Conservation (phyloP, 805 yeast species). For the Spencermartinsiella europaea region DNA sequence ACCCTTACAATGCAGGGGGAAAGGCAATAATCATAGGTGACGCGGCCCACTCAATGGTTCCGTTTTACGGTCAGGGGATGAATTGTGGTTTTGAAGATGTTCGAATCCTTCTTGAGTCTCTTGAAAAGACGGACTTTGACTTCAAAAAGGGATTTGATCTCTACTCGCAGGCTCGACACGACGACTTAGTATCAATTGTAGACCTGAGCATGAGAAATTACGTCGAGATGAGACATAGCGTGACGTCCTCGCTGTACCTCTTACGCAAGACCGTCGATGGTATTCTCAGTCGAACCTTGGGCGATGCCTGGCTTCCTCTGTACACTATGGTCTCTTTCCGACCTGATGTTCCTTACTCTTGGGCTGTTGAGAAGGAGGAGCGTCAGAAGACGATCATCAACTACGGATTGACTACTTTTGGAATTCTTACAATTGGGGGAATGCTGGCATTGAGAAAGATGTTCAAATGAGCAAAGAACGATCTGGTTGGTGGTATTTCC, state of each 20-base stretch:
- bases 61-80: constrained; percentile 98
- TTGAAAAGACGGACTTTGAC: constrained; percentile 38
- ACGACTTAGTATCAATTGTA: constrained; percentile 70
- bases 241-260: constrained; percentile 54
- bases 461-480: too few species aligned
- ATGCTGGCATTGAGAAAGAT: too few species aligned
- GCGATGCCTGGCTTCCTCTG: constrained; percentile 73
- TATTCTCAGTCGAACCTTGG: constrained; percentile 51
- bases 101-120: constrained; percentile 48
- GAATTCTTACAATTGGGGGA: not conserved
- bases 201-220: constrained; percentile 77
- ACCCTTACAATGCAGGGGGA: constrained; percentile 62
- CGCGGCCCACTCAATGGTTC: constrained; percentile 96
- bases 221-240: constrained; percentile 81
- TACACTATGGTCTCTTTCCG: constrained; percentile 92
- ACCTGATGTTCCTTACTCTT: constrained; percentile 71
- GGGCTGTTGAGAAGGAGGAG: constrained; percentile 51
- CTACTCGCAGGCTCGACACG: constrained; percentile 52
- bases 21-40: constrained; percentile 75
- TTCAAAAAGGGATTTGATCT: constrained; percentile 46
- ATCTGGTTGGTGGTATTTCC: too few species aligned
- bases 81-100: constrained; percentile 95
- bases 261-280: constrained; percentile 67
- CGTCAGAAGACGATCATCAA: constrained; percentile 51
- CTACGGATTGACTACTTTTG: constrained; percentile 7